Percentiles rank a stretch among this genome's conserved stretches.
Conservation (phyloP, 1,284 basidiomycete species). For the Gymnopus androsaceus region DNA sequence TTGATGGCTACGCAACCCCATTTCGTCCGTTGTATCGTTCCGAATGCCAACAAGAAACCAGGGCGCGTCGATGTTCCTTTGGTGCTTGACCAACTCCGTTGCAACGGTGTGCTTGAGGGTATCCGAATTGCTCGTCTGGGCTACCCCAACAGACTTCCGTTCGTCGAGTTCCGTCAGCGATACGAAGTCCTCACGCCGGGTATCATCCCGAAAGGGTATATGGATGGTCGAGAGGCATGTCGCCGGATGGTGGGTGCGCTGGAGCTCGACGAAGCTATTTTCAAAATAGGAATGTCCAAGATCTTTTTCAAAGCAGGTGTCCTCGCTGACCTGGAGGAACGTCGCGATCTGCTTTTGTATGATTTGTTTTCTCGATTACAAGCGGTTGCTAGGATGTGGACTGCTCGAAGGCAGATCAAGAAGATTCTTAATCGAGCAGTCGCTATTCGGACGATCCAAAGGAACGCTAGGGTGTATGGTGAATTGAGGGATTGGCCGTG, state of each 20-base stretch:
- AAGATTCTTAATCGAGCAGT: conserved; percentile 93
- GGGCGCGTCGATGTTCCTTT: conserved; percentile 92
- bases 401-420: conserved; percentile 88
- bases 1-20: conserved; percentile 95
- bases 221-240: conserved; percentile 96
- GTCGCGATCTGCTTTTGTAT: conserved; percentile 83
- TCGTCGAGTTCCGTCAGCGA: conserved; percentile 95
- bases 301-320: conserved; percentile 99
- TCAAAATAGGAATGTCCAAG: conserved; percentile 95
- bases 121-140: conserved; percentile 97
- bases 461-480: conserved; percentile 91
- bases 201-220: conserved; percentile 90
- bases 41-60: conserved; percentile 91
- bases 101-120: conserved; percentile 98
- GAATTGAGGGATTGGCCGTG: conserved; percentile 95
- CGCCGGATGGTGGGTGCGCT: conserved; percentile 91
- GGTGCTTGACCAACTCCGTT: conserved; percentile 94
- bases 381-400: conserved; percentile 84
- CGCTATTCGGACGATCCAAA: conserved; percentile 91
- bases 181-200: conserved; percentile 96
- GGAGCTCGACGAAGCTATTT: conserved; percentile 83
- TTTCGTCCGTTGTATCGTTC: conserved; percentile 98
- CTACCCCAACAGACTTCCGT: conserved; percentile 95
- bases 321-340: conserved; percentile 95
- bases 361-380: conserved; percentile 91